These are phyloP conservation scores for Candida ortonii DNA, from an alignment of 805 yeast genomes.

Conservation along the genomic window DNA sequence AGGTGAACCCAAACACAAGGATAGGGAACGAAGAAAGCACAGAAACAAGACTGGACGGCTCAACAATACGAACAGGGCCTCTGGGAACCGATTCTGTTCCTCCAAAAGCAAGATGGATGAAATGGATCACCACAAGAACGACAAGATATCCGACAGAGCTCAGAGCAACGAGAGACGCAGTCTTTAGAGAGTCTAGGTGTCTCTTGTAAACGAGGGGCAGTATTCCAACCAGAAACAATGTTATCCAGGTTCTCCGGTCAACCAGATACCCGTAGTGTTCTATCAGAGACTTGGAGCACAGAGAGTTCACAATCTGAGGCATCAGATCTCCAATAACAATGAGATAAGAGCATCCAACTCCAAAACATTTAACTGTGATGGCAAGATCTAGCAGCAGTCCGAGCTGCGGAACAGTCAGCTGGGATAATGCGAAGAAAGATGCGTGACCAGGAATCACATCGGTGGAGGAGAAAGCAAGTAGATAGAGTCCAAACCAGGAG, in stretches of 20 bases:
- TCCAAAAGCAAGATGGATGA: slow-evolving; percentile 51
- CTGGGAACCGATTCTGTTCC: slow-evolving; percentile 52
- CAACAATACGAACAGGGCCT: slow-evolving; percentile 49
- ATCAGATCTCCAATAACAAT: slow-evolving; percentile 69
- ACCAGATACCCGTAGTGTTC: slow-evolving; percentile 24
- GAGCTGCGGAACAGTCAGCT: slow-evolving; percentile 56
- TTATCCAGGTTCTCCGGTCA: slow-evolving; percentile 59
- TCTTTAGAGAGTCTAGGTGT: slow-evolving; percentile 76
- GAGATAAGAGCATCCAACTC: slow-evolving; percentile 64
- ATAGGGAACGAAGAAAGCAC: slow-evolving; percentile 82
- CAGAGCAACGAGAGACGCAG: slow-evolving; percentile 81
- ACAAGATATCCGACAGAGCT: slow-evolving; percentile 77
- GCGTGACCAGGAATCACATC: slow-evolving; percentile 59
- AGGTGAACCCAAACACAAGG: slow-evolving; percentile 90
- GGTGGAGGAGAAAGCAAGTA: slow-evolving; percentile 56
- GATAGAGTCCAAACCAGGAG: slow-evolving; percentile 57
- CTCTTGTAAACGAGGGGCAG: slow-evolving; percentile 70
- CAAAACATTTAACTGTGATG: slow-evolving; percentile 68
- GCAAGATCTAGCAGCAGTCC: slow-evolving; percentile 65
- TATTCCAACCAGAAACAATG: slow-evolving; percentile 50
- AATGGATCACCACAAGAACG: slow-evolving; percentile 71
- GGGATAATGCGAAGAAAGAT: slow-evolving; percentile 63
- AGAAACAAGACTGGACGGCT: slow-evolving; percentile 44
- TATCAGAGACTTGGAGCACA: slow-evolving; percentile 22
- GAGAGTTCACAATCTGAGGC: slow-evolving; percentile 51